Evolutionary conservation across 2,329 filamentous ascomycete species (phyloP), one percentile per base, ranked within the genome.

Genomic region (Trichoderma afroharzianum): DNA sequence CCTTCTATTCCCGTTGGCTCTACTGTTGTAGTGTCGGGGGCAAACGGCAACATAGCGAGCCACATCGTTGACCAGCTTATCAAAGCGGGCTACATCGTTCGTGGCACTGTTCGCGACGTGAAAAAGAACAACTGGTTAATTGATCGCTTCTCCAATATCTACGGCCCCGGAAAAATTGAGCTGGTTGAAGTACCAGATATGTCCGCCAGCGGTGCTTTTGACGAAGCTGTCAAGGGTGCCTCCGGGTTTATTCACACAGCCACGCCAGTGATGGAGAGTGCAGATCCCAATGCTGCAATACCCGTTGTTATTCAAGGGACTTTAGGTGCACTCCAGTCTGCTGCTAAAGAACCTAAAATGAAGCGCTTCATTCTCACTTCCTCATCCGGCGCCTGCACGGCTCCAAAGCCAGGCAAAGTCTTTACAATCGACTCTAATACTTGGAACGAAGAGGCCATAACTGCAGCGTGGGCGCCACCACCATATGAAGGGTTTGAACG

Each of bases 351-450:
- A 28, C 73, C 80, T 0, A 77, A 77, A 6, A 77, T 87, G 0
- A 80, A 79, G 69, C 78, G 81, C 1, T 81, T 85, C 33, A 81
- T 86, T 7, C 74, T 82, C 50, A 84, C 82, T 0, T 81, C 79
- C 21, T 83, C 81, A 0, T 76, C 79, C 1, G 72, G 75, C 0
- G 74, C 79, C 0, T 72, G 72, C 7, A 64, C 77, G 6, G 73
- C 71, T 3, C 71, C 74, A 2, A 71, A 75, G 3, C 74, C 74
- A 9, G 71, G 33, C 15, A 71, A 18, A 73, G 80, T 32, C 76
- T 72, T 28, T 14, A 61, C 62, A 62, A 55, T 72, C 11, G 73
- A 71, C n/a, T 47, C 47, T 12, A 77, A 79, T 18, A 79, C 75
- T 0, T 85, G 80, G 81, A 82, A 82, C 57, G 78, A 82, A 14